Conservation (phyloP, 495 filamentous ascomycete species). For the Lichenothelia convexa region DNA sequence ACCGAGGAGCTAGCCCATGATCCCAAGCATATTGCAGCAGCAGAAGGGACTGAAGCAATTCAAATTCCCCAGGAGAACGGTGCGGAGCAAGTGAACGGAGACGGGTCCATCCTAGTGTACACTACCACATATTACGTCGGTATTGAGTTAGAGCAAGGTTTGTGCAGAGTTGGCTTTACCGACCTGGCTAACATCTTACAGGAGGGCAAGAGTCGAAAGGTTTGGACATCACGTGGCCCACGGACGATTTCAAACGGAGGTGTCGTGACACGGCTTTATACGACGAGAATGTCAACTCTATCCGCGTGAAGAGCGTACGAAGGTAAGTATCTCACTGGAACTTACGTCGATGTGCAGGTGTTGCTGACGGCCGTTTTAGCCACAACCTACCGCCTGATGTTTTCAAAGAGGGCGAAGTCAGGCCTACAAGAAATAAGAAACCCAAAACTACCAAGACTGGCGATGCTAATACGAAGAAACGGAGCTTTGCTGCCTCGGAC, state of each 20-base stretch:
- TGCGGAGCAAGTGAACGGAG: conserved; percentile 6
- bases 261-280: conserved; percentile 51
- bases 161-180: conserved; percentile 12
- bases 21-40: conserved; percentile 31
- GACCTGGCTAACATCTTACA: background rate
- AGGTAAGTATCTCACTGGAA: conserved; percentile 45
- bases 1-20: conserved; percentile 40
- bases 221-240: conserved; percentile 52
- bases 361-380: too few species aligned
- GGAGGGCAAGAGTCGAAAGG: conserved; percentile 35
- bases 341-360: too few species aligned
- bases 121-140: conserved; percentile 84
- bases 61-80: conserved; percentile 8
- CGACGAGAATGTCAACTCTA: conserved; percentile 40
- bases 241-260: conserved; percentile 52
- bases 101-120: conserved; percentile 39
- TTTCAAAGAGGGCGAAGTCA: conserved; percentile 58
- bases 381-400: conserved; percentile 78
- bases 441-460: conserved; percentile 13
- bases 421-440: conserved; percentile 18
- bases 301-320: conserved; percentile 56
- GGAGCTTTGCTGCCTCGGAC: conserved; percentile 15
- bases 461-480: conserved; percentile 14
- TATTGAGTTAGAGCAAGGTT: conserved; percentile 50
- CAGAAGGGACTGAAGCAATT: conserved; percentile 24